A percentile compares a stretch with the other conserved stretches of the same genome.
Conservation (phyloP, 2,329 filamentous ascomycete species). For the Botryotinia calthae region DNA sequence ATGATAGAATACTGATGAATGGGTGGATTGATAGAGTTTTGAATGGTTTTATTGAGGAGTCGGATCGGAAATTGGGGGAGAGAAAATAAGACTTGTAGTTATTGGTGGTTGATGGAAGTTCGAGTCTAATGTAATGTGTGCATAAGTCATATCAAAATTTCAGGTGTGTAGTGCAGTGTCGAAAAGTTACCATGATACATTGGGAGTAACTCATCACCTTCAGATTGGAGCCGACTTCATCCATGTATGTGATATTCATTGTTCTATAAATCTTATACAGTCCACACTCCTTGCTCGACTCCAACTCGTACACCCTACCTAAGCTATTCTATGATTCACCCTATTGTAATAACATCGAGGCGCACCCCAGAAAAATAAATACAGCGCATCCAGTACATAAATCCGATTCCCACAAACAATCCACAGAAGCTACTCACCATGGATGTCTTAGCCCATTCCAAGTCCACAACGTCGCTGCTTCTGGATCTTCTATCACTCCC, state of each 20-base stretch:
- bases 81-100: not conserved
- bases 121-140: not conserved
- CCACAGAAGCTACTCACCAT: not conserved
- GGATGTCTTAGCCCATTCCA: conserved; percentile 7
- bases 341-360: not conserved
- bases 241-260: not conserved
- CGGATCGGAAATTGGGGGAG: not conserved
- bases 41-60: not conserved
- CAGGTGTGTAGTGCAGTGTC: not conserved
- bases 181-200: not conserved
- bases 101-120: not conserved
- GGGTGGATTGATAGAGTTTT: not conserved
- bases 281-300: not conserved
- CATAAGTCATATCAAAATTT: too few species aligned
- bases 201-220: not conserved
- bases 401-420: not conserved
- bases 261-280: not conserved
- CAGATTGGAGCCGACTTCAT: not conserved
- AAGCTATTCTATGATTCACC: not conserved
- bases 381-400: not conserved
- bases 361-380: not conserved
- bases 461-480: not conserved
- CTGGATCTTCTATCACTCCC: not conserved
- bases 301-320: not conserved
- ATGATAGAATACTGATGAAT: not conserved